Percentiles rank a stretch among this genome's conserved stretches.
These are phyloP conservation scores for carrot (Daucus carota) DNA, from an alignment of 129 eudicot genomes.

Conservation along the genomic window DH1_v3.0 NC_030383.2:58145501-58146000, in stretches of 20 bases:
- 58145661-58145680: no score
- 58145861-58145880: slow-evolving; percentile 21
- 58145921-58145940: neutral
- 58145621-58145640: no score
- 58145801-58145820: slow-evolving; percentile 30
- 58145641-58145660: no score
- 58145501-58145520: neutral
- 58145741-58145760: slow-evolving; percentile 15
- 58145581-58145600: no score
- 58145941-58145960: neutral
- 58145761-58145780: slow-evolving; percentile 28
- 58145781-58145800: slow-evolving; percentile 23
- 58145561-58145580: neutral
- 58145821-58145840: slow-evolving; percentile 25
- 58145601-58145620: no score
- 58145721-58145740: neutral
- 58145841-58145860: slow-evolving; percentile 33
- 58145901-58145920: neutral
- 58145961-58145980: neutral
- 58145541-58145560: neutral
- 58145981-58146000: neutral
- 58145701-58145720: slow-evolving; percentile 26
- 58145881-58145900: slow-evolving; percentile 22
- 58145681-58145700: slow-evolving; percentile 23
- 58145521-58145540: neutral